Evolutionary conservation across 805 yeast species (phyloP).

Genomic region (Alloascoidea hylecoeti): DNA sequence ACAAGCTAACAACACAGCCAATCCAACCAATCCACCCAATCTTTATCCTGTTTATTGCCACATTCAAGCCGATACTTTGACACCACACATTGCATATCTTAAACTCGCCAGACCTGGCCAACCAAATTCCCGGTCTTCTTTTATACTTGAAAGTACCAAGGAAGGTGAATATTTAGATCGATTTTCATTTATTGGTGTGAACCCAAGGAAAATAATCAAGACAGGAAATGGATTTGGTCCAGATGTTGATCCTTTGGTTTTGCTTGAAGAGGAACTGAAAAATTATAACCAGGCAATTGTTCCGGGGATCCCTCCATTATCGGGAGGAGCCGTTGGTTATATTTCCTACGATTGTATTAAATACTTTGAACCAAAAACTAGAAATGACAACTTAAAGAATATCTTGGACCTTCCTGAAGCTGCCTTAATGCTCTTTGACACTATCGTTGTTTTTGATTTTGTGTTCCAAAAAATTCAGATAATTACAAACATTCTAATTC

Average conservation of each 20-base stretch:
- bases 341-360: constrained; percentile 93
- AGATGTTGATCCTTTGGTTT: constrained; percentile 66
- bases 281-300: constrained; percentile 54
- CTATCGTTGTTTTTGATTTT: constrained; percentile 84
- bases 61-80: constrained; percentile 62
- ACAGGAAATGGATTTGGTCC: constrained; percentile 61
- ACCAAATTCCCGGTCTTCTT: constrained; percentile 42
- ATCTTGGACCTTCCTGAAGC: constrained; percentile 83
- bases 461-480: constrained; percentile 89
- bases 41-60: constrained; percentile 71
- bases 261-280: constrained; percentile 63
- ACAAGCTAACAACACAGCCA: no score
- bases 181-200: constrained; percentile 80
- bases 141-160: constrained; percentile 77
- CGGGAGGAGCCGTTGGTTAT: constrained; percentile 97
- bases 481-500: constrained; percentile 60
- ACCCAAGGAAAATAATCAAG: constrained; percentile 67
- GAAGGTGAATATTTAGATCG: constrained; percentile 85
- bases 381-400: constrained; percentile 56
- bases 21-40: no score
- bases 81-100: constrained; percentile 85
- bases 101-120: constrained; percentile 60
- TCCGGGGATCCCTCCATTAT: constrained; percentile 71
- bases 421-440: constrained; percentile 80
- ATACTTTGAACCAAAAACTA: constrained; percentile 90